These are phyloP conservation scores for Kazachstania bromeliacearum DNA, from an alignment of 805 yeast genomes.

Conservation along the genomic window DNA sequence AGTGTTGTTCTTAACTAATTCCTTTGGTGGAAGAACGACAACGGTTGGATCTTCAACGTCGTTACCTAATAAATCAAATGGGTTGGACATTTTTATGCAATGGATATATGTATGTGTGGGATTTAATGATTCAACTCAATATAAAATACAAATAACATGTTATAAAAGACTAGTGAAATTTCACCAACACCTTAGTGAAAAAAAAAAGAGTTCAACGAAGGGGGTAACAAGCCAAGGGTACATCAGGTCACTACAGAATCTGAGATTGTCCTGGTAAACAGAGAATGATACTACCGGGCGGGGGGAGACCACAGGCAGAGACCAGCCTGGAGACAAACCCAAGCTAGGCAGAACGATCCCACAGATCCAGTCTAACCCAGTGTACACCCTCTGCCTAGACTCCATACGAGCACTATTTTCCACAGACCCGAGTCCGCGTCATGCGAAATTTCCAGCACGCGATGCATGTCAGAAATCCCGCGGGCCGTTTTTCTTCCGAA, in stretches of 20 bases:
- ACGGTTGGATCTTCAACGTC: constrained; percentile 75
- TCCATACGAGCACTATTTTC: too few species aligned
- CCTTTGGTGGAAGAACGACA: constrained; percentile 49
- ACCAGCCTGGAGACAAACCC: too few species aligned
- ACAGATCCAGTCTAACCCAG: too few species aligned
- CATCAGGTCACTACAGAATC: neutral
- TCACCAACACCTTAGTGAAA: neutral
- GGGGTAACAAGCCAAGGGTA: neutral
- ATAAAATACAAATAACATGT: neutral
- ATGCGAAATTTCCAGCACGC: too few species aligned
- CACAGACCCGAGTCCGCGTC: too few species aligned
- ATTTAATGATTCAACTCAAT: neutral
- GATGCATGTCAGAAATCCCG: too few species aligned
- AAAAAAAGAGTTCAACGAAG: neutral
- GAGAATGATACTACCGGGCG: neutral
- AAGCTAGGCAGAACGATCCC: too few species aligned
- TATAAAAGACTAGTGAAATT: neutral
- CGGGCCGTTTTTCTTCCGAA: too few species aligned
- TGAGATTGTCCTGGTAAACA: neutral
- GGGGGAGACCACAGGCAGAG: too few species aligned
- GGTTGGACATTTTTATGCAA: constrained; percentile 45
- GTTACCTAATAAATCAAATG: constrained; percentile 75
- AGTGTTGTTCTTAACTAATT: constrained; percentile 70
- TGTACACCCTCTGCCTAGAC: too few species aligned
- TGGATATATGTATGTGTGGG: constrained; percentile 1